Conservation (phyloP, 805 yeast species). For the Candida railenensis region DNA sequence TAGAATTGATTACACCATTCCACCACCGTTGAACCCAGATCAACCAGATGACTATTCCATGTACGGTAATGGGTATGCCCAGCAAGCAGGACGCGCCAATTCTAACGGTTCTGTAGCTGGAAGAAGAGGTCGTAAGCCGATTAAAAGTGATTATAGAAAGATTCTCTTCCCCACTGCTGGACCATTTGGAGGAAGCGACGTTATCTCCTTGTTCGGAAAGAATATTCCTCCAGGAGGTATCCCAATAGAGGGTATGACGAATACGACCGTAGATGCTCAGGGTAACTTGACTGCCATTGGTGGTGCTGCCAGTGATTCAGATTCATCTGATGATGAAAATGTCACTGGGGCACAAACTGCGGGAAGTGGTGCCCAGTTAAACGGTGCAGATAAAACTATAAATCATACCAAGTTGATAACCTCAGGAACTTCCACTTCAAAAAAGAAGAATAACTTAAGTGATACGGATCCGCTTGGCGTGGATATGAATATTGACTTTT, state of each 20-base stretch:
- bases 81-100: conserved; percentile 11
- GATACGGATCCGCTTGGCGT: conserved; percentile 94
- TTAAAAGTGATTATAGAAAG: conserved; percentile 52
- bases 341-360: conserved; percentile 44
- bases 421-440: conserved; percentile 32
- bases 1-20: conserved; percentile 70
- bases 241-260: conserved; percentile 34
- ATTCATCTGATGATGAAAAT: conserved; percentile 64
- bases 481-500: conserved; percentile 80
- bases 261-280: conserved; percentile 11
- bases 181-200: conserved; percentile 97
- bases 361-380: conserved; percentile 31
- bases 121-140: conserved; percentile 38
- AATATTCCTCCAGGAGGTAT: conserved; percentile 54
- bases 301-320: conserved; percentile 47
- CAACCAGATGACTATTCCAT: conserved; percentile 2
- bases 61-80: conserved; percentile 5
- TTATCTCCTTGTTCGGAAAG: conserved; percentile 75
- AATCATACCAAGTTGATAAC: conserved; percentile 32
- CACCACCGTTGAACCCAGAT: conserved; percentile 63
- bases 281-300: conserved; percentile 30
- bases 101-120: conserved; percentile 18
- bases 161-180: conserved; percentile 92
- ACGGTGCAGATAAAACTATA: conserved; percentile 11
- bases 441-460: conserved; percentile 61